These are phyloP conservation scores for Leptodermis oblonga DNA, from an alignment of 257 asterid genomes.

Conservation along the genomic window DNA sequence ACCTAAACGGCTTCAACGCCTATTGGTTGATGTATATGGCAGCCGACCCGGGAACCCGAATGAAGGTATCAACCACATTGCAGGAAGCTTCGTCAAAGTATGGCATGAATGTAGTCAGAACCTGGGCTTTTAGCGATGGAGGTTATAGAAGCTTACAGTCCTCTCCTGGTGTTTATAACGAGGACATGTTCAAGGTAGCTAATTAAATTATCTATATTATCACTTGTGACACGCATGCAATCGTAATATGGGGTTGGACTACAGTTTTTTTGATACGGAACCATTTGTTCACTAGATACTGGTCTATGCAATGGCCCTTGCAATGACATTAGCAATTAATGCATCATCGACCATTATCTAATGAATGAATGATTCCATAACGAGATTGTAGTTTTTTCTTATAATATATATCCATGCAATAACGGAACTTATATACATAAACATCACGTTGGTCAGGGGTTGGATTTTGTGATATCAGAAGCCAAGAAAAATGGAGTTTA, in stretches of 20 bases:
- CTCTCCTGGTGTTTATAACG: conserved; percentile 23
- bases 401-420: too few species aligned
- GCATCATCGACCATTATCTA: too few species aligned
- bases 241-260: too few species aligned
- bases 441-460: conserved; percentile 23
- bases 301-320: too few species aligned
- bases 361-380: too few species aligned
- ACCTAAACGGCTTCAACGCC: conserved; percentile 30
- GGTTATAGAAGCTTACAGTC: conserved; percentile 19
- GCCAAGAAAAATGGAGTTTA: conserved; percentile 24
- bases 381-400: too few species aligned
- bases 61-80: conserved; percentile 16
- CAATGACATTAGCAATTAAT: too few species aligned
- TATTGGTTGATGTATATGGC: conserved; percentile 35
- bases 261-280: too few species aligned
- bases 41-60: conserved; percentile 21
- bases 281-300: too few species aligned
- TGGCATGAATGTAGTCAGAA: conserved; percentile 31
- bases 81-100: conserved; percentile 22
- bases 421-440: too few species aligned
- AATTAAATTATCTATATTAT: too few species aligned
- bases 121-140: conserved; percentile 31
- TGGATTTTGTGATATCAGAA: conserved; percentile 28
- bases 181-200: conserved; percentile 30
- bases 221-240: too few species aligned